These are phyloP conservation scores for Lolium multiflorum DNA, from an alignment of 176 grass and related monocot species.

Conservation along the genomic window DNA sequence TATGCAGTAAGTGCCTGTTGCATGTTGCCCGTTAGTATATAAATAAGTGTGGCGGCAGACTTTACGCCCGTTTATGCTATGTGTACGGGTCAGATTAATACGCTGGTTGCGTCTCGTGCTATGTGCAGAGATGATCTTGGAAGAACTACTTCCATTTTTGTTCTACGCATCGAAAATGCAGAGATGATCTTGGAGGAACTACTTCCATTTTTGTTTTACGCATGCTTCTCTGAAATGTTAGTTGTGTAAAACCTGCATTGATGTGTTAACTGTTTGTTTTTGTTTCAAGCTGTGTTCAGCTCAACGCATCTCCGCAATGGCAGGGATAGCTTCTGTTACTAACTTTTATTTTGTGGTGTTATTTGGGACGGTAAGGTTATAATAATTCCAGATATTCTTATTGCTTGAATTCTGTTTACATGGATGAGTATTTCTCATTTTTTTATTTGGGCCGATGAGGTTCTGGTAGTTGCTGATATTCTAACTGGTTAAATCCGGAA, in stretches of 20 bases:
- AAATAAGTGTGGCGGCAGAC: conserved; percentile 3
- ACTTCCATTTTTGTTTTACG: neutral
- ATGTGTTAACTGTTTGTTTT: neutral
- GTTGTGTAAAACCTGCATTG: neutral
- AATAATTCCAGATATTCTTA: neutral
- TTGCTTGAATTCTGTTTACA: neutral
- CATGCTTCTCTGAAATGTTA: neutral
- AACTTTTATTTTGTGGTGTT: conserved; percentile 7
- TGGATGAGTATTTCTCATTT: conserved; percentile 27
- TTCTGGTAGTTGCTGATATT: neutral
- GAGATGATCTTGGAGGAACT: neutral
- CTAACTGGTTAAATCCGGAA: neutral
- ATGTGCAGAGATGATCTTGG: neutral
- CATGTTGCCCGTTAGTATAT: conserved; percentile 33
- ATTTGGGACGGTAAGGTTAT: conserved; percentile 22
- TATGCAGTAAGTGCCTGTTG: conserved; percentile 34
- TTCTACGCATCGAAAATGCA: neutral
- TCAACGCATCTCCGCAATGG: neutral
- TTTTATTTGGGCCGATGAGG: neutral
- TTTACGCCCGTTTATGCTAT: neutral
- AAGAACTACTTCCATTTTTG: neutral
- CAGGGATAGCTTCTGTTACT: conserved; percentile 15
- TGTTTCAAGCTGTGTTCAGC: conserved; percentile 21
- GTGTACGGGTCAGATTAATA: neutral
- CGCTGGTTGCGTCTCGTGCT: conserved; percentile 1